Evolutionary conservation across 2,329 filamentous ascomycete species (phyloP), one percentile per base, ranked within the genome.

Genomic region (Drechslera avenae): DNA sequence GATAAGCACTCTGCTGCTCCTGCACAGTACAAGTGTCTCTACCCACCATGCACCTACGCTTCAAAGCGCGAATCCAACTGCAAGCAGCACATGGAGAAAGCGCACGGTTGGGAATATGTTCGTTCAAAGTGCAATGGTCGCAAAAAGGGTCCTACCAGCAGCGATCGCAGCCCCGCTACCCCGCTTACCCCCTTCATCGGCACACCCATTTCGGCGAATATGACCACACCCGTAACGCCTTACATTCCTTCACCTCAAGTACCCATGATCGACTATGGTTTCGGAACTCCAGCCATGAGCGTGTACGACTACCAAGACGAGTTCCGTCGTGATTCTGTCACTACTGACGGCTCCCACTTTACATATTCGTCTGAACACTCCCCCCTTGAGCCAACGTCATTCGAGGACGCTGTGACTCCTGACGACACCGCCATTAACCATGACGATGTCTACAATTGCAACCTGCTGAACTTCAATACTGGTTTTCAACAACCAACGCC

Each of bases 51-150:
- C 81, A 86, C 89, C 0, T 97, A 97, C 79, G 89, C 91, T 68
- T 96, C 92, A 9, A 97, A 97, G 81, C 88, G 92, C 52, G 89
- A 96, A 78, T 94, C 89, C 57, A 97, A 97, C 75, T 95, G 91
- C 83, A 97, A 97, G 73, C 93, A 97, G 75, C 92, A 97, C 76
- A 97, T 97, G 92, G 93, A 97, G 79, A 97, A 97, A 76, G 88
- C 90, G 0, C 92, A 97, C 67, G 87, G 87, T 51, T 96, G 90
- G 88, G 81, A 82, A n/a, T 97, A 97, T 63, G 83, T 92, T 47
- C 89, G 93, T 59, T 93, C 91, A 52, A 97, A 97, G 83, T 92
- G 88, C 73, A 96, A 95, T 68, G 89, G 89, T 45, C 64, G 67
- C 31, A 73, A 72, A 60, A 74, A 72, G 66, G 54, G 62, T 23